Evolutionary conservation across 2,329 filamentous ascomycete genomes (phyloP), one percentile per base, ranked within the genome.

Genomic region (Talaromyces islandicus): DNA sequence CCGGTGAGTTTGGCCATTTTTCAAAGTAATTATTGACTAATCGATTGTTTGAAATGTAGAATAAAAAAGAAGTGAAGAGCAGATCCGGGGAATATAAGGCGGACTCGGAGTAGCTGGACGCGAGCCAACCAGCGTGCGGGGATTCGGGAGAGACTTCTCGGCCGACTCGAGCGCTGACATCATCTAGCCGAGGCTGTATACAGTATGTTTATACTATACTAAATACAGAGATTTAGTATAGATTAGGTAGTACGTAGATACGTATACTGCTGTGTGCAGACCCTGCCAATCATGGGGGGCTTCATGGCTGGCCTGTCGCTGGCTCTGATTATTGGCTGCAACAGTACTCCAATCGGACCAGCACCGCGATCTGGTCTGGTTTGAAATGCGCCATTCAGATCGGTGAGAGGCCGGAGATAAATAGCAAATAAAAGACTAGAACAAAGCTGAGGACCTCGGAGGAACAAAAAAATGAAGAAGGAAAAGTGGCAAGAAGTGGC

Each of bases 1-100:
- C 83, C 83, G 14, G 76, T 81, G 38, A 85, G 72, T 57, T 76
- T 57, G n/a, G 41, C 58, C 58, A 60, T 62, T 56, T 38, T 57
- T 19, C 43, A 35, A 50, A 21, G 29, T 48, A 56, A 14, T 43
- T 11, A 29, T 29, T 7, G 9, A 30, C 2, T 30, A 10, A 30
- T 7, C 2, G 29, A 30, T 30, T 30, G 29, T 30, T 10, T 30
- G 29, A 30, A 29, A 29, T 29, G 48, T 41, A n/a, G 51, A 53
- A 29, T 25, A 56, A 41, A 32, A 30, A 48, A 43, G 21, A 19
- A 41, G 27, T 32, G 27, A 57, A 52, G 30, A 35, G 7, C 4
- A 38, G 41, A 54, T 19, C 41, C 38, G 43, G 32, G 51, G 35
- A 57, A 21, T 30, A 19, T 46, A 29, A 46, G 53, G 29, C 29